A percentile compares a stretch with the other conserved stretches of the same genome.
phyloP scores from a whole-genome alignment of 257 asterid species.

The Solanum clarkiae region DNA sequence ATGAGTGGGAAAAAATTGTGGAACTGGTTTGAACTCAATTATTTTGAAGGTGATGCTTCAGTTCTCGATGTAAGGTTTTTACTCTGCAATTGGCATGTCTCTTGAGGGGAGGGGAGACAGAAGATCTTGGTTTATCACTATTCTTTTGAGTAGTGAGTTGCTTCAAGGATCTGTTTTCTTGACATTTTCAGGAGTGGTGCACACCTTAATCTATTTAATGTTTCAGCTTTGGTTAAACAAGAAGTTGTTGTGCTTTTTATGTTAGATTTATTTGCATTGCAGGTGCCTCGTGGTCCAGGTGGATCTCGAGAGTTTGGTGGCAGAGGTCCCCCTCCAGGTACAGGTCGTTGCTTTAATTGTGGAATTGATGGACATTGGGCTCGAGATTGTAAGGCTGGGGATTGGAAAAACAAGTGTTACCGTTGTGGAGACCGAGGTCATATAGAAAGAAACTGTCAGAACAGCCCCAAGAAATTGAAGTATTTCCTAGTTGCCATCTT shows the following conservation, averaged over 20 bases:
- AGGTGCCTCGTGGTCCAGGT: constrained; percentile 60
- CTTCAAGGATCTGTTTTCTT: background rate
- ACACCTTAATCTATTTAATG: background rate
- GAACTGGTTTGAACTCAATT: background rate
- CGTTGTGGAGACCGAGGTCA: constrained; percentile 63
- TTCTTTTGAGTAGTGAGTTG: background rate
- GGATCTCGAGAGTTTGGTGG: constrained; percentile 48
- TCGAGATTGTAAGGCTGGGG: constrained; percentile 58
- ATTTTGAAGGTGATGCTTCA: background rate
- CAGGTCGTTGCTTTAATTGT: constrained; percentile 59
- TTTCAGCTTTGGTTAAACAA: background rate
- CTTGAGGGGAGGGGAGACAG: background rate
- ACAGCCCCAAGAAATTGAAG: constrained; percentile 38
- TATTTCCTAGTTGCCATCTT: background rate
- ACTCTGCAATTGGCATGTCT: background rate
- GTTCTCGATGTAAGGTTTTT: background rate
- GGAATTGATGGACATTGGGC: constrained; percentile 66
- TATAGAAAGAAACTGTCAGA: constrained; percentile 42
- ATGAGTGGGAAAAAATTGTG: background rate
- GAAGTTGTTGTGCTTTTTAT: background rate
- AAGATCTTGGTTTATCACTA: background rate
- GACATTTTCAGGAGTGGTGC: background rate
- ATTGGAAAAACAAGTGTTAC: constrained; percentile 59
- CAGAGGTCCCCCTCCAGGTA: constrained; percentile 52
- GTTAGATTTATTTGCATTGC: background rate